These are phyloP conservation scores for Sporothrix inflata DNA, from an alignment of 2,329 filamentous ascomycete species.

Conservation along the genomic window DNA sequence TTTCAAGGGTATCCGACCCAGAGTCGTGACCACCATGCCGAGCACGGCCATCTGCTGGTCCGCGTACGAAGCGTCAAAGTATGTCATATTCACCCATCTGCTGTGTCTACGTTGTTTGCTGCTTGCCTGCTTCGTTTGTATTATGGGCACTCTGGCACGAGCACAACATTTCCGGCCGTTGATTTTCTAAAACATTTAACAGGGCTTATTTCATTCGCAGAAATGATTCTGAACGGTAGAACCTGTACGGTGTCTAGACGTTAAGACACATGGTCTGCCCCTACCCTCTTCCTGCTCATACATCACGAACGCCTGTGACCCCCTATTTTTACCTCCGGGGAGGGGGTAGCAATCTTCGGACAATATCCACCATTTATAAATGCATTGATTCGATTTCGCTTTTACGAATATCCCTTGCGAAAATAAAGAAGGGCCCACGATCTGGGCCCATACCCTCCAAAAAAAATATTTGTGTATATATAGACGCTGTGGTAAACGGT, in stretches of 20 bases:
- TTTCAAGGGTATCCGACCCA: conserved; percentile 87
- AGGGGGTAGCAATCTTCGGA: not conserved
- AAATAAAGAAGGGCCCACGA: not conserved
- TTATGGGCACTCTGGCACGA: not conserved
- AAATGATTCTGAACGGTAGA: conserved; percentile 29
- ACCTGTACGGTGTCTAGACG: not conserved
- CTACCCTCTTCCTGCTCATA: not conserved
- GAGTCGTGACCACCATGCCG: conserved; percentile 95
- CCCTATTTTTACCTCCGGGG: not conserved
- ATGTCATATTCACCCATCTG: conserved; percentile 26
- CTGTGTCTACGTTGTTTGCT: not conserved
- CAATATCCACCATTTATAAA: not conserved
- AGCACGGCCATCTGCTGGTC: conserved; percentile 99
- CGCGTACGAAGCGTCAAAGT: conserved; percentile 71
- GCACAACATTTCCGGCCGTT: too few relatives aligned
- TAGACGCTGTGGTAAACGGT: not conserved
- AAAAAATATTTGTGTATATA: not conserved
- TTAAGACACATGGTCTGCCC: not conserved
- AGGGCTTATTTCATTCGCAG: conserved; percentile 62
- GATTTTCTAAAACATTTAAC: not conserved
- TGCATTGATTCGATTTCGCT: not conserved
- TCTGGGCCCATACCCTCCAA: not conserved
- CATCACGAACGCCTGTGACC: not conserved
- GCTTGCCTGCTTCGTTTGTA: not conserved
- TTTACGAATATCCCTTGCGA: not conserved